These are phyloP conservation scores for Ascochyta clinopodiicola DNA, from an alignment of 2,329 filamentous ascomycete species.

Conservation along the genomic window DNA sequence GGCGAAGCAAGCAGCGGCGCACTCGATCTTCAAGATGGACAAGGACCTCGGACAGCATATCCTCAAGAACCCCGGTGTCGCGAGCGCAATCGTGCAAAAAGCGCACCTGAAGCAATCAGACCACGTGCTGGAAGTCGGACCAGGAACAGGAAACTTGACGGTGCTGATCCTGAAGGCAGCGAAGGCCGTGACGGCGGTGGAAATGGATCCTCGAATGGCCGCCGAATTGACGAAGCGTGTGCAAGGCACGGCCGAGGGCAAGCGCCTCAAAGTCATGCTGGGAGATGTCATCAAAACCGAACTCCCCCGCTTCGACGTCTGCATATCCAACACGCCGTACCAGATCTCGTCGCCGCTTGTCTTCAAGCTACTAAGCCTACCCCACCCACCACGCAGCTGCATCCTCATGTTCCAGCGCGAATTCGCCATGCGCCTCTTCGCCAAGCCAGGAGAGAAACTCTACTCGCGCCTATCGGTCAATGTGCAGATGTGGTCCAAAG, in stretches of 20 bases:
- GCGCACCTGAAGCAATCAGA: conserved; percentile 88
- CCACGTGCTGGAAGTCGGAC: conserved; percentile 87
- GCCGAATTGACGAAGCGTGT: conserved; percentile 94
- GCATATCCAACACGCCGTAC: conserved; percentile 79
- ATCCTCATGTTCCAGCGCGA: conserved; percentile 98
- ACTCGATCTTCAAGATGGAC: conserved; percentile 98
- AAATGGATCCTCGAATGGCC: conserved; percentile 95
- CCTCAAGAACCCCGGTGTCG: conserved; percentile 87
- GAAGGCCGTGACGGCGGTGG: conserved; percentile 83
- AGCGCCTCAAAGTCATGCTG: conserved; percentile 83
- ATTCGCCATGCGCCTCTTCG: conserved; percentile 88
- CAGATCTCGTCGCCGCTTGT: conserved; percentile 89
- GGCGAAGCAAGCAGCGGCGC: conserved; percentile 60
- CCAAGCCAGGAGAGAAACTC: conserved; percentile 83
- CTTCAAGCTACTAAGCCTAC: conserved; percentile 84
- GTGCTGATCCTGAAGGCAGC: conserved; percentile 87
- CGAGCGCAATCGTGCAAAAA: conserved; percentile 83
- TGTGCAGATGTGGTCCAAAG: conserved; percentile 87
- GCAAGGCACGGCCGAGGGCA: conserved; percentile 79
- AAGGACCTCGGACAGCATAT: conserved; percentile 90
- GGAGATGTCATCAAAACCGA: conserved; percentile 92
- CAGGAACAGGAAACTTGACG: conserved; percentile 88
- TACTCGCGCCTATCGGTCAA: conserved; percentile 93
- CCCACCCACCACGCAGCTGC: conserved; percentile 79
- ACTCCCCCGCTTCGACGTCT: conserved; percentile 77